These are phyloP conservation scores for Punica granatum DNA, from an alignment of 345 rosid genomes.

Conservation along the genomic window DNA sequence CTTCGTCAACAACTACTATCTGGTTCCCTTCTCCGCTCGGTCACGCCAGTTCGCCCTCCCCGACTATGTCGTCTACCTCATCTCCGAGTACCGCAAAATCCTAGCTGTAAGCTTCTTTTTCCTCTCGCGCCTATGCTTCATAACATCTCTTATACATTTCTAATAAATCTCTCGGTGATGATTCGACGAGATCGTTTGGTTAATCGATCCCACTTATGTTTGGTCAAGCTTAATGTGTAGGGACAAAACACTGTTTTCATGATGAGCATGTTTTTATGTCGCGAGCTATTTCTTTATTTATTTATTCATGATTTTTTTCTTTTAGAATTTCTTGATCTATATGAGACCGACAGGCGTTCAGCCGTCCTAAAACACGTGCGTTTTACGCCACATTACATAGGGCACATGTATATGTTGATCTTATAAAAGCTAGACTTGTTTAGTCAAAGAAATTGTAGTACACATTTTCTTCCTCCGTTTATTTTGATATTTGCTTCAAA, in stretches of 20 bases:
- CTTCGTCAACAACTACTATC: slow-evolving; percentile 72
- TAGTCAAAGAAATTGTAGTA: too few relatives aligned
- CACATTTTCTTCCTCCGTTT: neutral
- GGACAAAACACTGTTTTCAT: too few relatives aligned
- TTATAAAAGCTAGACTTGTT: neutral
- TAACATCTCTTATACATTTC: neutral
- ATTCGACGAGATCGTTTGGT: too few relatives aligned
- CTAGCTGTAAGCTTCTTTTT: slow-evolving; percentile 26
- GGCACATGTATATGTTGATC: too few relatives aligned
- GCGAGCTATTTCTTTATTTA: too few relatives aligned
- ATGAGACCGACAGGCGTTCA: neutral
- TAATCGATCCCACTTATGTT: too few relatives aligned
- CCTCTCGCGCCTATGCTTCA: neutral
- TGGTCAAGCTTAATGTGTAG: too few relatives aligned
- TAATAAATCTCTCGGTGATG: too few relatives aligned
- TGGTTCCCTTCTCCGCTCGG: slow-evolving; percentile 71
- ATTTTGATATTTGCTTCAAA: too few relatives aligned
- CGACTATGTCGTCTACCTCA: slow-evolving; percentile 40
- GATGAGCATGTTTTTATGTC: too few relatives aligned
- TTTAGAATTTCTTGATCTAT: neutral
- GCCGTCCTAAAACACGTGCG: neutral
- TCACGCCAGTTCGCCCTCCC: slow-evolving; percentile 68
- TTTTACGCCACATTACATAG: neutral
- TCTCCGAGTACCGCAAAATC: slow-evolving; percentile 56
- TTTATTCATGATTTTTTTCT: too few relatives aligned